Evolutionary conservation across 805 yeast species (phyloP).

Genomic region (Metschnikowia henanensis): DNA sequence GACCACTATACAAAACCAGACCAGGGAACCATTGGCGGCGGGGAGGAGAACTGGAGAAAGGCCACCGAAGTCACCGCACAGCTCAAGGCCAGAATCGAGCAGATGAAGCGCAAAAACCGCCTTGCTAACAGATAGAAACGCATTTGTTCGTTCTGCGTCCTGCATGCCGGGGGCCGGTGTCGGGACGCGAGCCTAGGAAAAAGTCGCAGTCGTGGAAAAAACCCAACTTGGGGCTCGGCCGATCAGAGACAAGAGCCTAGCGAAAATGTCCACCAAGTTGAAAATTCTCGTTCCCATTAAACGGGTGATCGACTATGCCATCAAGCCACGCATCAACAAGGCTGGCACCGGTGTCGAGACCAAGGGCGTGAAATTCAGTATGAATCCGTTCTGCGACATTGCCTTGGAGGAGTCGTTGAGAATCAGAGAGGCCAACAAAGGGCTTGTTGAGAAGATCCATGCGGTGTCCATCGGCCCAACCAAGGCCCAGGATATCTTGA

Average conservation of each 20-base stretch:
- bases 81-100: slow-evolving; percentile 82
- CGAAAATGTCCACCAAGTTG: slow-evolving; percentile 40
- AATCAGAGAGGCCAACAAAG: slow-evolving; percentile 65
- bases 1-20: not conserved
- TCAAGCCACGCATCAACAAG: slow-evolving; percentile 89
- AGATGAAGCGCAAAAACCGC: slow-evolving; percentile 70
- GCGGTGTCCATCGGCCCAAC: slow-evolving; percentile 90
- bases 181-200: slow-evolving; percentile 8
- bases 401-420: slow-evolving; percentile 94
- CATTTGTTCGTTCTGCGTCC: not conserved
- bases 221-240: not conserved
- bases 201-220: slow-evolving; percentile 5
- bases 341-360: slow-evolving; percentile 82
- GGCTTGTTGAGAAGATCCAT: slow-evolving; percentile 75
- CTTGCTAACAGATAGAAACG: slow-evolving; percentile 7
- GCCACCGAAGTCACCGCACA: slow-evolving; percentile 90
- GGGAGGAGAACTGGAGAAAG: slow-evolving; percentile 78
- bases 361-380: slow-evolving; percentile 86
- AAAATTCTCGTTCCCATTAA: slow-evolving; percentile 91
- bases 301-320: slow-evolving; percentile 91
- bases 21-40: slow-evolving; percentile 13
- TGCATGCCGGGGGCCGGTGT: slow-evolving; percentile 12
- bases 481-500: slow-evolving; percentile 83
- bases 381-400: slow-evolving; percentile 97
- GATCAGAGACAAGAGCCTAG: not conserved